Conservation (phyloP, 2,329 filamentous ascomycete species). For the Fusarium agapanthi region DNA sequence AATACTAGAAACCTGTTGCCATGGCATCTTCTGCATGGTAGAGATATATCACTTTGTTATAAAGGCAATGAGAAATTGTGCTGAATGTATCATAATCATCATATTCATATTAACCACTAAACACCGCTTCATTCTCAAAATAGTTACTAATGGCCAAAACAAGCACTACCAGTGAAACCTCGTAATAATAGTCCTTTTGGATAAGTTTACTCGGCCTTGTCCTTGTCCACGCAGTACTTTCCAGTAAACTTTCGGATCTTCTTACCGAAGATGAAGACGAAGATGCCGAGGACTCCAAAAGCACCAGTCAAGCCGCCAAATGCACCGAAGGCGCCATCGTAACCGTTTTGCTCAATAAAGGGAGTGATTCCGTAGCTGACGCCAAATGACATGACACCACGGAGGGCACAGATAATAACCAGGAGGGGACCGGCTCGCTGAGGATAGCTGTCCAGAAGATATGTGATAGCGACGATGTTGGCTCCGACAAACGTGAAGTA, state of each 20-base stretch:
- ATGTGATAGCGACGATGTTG: slow-evolving; percentile 36
- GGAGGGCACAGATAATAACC: slow-evolving; percentile 36
- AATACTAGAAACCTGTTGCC: no score
- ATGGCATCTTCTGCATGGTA: background rate
- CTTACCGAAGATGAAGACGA: slow-evolving; percentile 17
- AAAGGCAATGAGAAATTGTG: background rate
- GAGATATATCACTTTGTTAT: background rate
- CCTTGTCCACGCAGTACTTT: slow-evolving; percentile 5
- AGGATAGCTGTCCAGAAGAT: slow-evolving; percentile 36
- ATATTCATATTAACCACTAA: background rate
- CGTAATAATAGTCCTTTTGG: no score
- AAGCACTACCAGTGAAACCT: fast-evolving
- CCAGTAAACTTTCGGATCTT: slow-evolving; percentile 7
- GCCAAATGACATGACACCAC: slow-evolving; percentile 31
- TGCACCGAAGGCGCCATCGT: slow-evolving; percentile 9
- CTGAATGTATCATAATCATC: background rate
- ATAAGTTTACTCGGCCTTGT: background rate
- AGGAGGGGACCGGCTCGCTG: slow-evolving; percentile 31
- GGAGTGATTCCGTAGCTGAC: slow-evolving; percentile 35
- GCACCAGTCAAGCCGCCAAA: slow-evolving; percentile 13
- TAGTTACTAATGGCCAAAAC: no score
- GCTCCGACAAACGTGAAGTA: slow-evolving; percentile 24
- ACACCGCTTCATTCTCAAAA: background rate
- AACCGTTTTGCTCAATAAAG: slow-evolving; percentile 19
- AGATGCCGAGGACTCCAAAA: slow-evolving; percentile 7